These are phyloP conservation scores for Gastrolobium villosum DNA, from an alignment of 306 rosid genomes.

Conservation along the genomic window DNA sequence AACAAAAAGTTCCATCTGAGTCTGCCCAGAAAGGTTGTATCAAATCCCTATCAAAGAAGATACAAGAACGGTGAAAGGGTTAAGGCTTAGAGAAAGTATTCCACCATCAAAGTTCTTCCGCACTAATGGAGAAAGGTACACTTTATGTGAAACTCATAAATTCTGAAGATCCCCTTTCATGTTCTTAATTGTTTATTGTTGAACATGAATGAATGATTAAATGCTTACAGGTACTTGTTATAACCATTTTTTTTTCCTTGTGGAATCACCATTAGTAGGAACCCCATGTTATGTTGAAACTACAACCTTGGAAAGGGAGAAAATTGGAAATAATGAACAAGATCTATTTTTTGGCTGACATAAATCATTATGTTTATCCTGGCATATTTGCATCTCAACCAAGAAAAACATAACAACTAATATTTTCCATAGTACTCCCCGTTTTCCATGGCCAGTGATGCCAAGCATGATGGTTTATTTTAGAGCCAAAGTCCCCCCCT, in stretches of 20 bases:
- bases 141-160: no score
- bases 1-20: no score
- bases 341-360: constrained; percentile 28
- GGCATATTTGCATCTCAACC: constrained; percentile 14
- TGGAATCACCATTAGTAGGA: constrained; percentile 40
- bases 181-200: no score
- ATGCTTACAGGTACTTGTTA: constrained; percentile 41
- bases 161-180: no score
- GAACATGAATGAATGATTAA: no score
- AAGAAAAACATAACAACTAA: constrained; percentile 27
- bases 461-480: constrained; percentile 40
- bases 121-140: no score
- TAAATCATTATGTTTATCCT: constrained; percentile 30
- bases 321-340: constrained; percentile 21
- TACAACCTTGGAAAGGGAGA: constrained; percentile 27
- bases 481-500: neutral
- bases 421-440: neutral
- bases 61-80: no score
- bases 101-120: no score
- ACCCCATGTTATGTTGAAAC: constrained; percentile 18
- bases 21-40: no score
- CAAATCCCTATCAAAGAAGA: no score
- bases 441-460: constrained; percentile 37
- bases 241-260: constrained; percentile 36
- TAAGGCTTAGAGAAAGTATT: no score